phyloP scores from a whole-genome alignment of 176 grass and related monocot species.

The Panicum miliaceum region DNA sequence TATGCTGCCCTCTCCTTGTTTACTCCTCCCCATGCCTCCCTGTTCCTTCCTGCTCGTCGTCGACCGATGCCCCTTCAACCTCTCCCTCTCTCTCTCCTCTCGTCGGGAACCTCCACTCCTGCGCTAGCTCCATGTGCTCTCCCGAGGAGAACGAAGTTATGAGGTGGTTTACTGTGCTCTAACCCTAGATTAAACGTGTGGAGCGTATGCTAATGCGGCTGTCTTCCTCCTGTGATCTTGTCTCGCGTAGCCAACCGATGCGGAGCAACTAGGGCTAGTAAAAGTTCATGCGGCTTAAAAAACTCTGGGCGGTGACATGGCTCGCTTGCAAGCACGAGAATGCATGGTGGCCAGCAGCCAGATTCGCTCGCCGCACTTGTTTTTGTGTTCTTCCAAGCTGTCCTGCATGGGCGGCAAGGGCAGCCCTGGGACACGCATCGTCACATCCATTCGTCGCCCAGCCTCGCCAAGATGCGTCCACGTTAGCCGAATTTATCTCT shows the following conservation, averaged over 20 bases:
- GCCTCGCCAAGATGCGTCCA: neutral
- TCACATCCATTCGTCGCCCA: constrained; percentile 21
- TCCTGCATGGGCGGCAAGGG: constrained; percentile 1
- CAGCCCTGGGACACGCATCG: neutral
- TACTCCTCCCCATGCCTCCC: constrained; percentile 30
- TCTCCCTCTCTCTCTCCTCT: neutral
- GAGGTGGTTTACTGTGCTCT: neutral
- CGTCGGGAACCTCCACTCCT: neutral
- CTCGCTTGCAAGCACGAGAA: constrained; percentile 33
- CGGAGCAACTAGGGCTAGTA: neutral
- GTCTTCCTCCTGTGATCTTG: constrained; percentile 23
- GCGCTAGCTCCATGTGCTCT: neutral
- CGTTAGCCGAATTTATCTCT: constrained; percentile 8
- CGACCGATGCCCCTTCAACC: neutral
- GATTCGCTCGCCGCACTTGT: constrained; percentile 18
- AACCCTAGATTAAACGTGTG: constrained; percentile 16
- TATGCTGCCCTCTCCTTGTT: constrained; percentile 52
- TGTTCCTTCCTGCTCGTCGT: neutral
- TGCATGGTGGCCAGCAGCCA: constrained; percentile 19
- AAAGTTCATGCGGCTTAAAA: neutral
- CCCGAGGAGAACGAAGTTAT: constrained; percentile 19
- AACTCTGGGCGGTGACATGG: constrained; percentile 37
- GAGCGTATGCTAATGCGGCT: constrained; percentile 17
- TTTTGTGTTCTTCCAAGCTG: constrained; percentile 19
- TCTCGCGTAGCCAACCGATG: neutral